phyloP scores from a whole-genome alignment of 495 filamentous ascomycete genomes.

The Aspergillus taichungensis region DNA sequence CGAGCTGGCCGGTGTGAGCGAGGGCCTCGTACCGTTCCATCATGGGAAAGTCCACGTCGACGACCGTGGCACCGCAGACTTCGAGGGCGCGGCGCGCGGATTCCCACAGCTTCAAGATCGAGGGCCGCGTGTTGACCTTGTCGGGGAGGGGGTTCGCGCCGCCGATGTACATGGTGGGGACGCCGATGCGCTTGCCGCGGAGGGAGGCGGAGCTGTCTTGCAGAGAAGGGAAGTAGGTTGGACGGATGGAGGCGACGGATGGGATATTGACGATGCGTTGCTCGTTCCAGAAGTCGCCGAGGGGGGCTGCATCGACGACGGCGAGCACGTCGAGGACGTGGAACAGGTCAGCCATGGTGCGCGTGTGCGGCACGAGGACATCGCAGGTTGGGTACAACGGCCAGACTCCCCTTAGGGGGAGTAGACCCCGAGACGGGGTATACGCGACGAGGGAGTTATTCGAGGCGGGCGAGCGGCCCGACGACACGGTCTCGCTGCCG shows the following conservation, averaged over 20 bases:
- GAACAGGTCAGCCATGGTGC: conserved; percentile 24
- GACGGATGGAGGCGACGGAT: conserved; percentile 16
- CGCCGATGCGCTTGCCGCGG: conserved; percentile 22
- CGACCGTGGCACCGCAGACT: conserved; percentile 22
- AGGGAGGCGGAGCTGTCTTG: conserved; percentile 10
- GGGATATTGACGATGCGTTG: conserved; percentile 20
- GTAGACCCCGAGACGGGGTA: conserved; percentile 27
- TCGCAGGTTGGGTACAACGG: conserved; percentile 31
- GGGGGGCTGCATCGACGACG: conserved; percentile 14
- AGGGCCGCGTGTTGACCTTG: conserved; percentile 18
- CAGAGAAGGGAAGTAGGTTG: conserved; percentile 13
- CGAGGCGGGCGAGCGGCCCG: conserved; percentile 29
- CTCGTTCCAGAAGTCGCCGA: conserved; percentile 29
- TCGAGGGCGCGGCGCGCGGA: conserved; percentile 15
- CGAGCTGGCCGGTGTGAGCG: conserved; percentile 18
- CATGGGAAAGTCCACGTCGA: conserved; percentile 27
- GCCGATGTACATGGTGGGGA: conserved; percentile 30
- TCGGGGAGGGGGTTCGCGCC: conserved; percentile 15
- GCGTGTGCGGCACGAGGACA: conserved; percentile 28
- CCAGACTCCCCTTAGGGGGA: conserved; percentile 28
- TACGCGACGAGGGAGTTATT: conserved; percentile 31
- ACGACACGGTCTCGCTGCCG: conserved; percentile 30
- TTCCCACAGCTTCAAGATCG: conserved; percentile 26
- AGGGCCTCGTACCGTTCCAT: conserved; percentile 24
- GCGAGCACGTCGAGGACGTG: conserved; percentile 24